A percentile compares a stretch with the other conserved stretches of the same genome.
Evolutionary conservation across 108 stramenopile species (phyloP).

Genomic region (Chaetoceros tenuissimus): DNA sequence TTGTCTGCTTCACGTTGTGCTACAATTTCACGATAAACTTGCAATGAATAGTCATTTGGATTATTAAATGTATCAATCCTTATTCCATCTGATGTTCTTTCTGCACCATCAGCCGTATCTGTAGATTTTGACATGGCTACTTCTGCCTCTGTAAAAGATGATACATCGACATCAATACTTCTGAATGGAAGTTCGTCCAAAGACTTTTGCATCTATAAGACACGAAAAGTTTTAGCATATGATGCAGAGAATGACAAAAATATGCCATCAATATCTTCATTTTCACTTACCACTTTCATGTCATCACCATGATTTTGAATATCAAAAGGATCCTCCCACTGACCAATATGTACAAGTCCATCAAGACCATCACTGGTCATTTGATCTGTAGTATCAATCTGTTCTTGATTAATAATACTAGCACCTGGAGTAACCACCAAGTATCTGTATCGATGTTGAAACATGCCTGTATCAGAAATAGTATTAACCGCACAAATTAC

Average conservation of each 20-base stretch:
- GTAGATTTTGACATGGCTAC: neutral
- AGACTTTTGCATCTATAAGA: neutral
- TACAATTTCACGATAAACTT: conserved; percentile 28
- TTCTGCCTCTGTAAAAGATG: conserved; percentile 8
- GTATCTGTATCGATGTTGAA: conserved; percentile 79
- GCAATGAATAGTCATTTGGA: conserved; percentile 55
- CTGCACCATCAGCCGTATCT: conserved; percentile 14
- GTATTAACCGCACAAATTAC: conserved; percentile 60
- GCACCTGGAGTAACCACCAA: conserved; percentile 81
- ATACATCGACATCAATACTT: conserved; percentile 48
- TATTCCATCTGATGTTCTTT: conserved; percentile 21
- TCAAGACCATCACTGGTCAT: conserved; percentile 29
- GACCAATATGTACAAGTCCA: conserved; percentile 36
- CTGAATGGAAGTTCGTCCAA: conserved; percentile 52
- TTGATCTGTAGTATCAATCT: conserved; percentile 7
- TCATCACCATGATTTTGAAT: neutral
- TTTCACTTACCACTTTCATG: neutral
- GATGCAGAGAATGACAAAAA: no score
- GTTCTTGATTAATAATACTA: conserved; percentile 23
- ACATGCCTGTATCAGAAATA: conserved; percentile 7
- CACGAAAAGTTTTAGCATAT: no score
- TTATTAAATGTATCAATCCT: conserved; percentile 67
- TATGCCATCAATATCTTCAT: no score
- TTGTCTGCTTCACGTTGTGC: neutral
- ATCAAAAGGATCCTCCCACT: conserved; percentile 75